phyloP scores from a whole-genome alignment of 306 rosid genomes.

The Fagus sylvatica region DNA sequence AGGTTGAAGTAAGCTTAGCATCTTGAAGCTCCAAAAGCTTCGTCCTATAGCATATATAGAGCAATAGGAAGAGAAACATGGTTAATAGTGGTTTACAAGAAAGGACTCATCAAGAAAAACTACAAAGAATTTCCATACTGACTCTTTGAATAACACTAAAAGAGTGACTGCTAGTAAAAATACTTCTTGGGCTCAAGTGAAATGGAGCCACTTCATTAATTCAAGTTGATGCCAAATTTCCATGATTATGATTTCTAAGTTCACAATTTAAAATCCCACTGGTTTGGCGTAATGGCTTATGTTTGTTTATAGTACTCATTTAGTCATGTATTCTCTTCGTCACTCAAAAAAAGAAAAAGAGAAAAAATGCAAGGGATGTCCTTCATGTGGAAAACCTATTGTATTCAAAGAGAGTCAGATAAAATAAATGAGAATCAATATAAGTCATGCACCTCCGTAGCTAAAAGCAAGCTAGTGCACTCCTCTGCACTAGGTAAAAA shows the following conservation, averaged over 20 bases:
- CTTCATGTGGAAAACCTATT: background rate
- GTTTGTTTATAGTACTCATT: background rate
- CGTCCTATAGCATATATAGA: constrained; percentile 57
- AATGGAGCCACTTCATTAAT: background rate
- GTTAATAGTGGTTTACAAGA: background rate
- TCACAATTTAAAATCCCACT: background rate
- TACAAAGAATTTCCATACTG: background rate
- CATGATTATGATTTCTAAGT: background rate
- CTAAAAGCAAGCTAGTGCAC: constrained; percentile 87
- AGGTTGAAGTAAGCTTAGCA: constrained; percentile 65
- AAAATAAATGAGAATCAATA: background rate
- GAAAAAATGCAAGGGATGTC: background rate
- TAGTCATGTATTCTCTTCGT: background rate
- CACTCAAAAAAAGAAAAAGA: background rate
- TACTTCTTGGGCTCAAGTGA: background rate
- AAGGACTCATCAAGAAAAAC: background rate
- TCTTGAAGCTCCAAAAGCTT: constrained; percentile 88
- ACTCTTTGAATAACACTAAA: background rate
- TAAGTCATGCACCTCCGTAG: constrained; percentile 64
- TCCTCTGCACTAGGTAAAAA: constrained; percentile 87
- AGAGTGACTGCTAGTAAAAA: background rate
- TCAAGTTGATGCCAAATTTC: background rate
- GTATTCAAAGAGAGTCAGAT: background rate
- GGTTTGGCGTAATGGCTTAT: background rate
- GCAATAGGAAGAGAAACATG: constrained; percentile 16